phyloP scores from a whole-genome alignment of 352 stramenopile species.

The Halophytophthora batemanensis region DNA sequence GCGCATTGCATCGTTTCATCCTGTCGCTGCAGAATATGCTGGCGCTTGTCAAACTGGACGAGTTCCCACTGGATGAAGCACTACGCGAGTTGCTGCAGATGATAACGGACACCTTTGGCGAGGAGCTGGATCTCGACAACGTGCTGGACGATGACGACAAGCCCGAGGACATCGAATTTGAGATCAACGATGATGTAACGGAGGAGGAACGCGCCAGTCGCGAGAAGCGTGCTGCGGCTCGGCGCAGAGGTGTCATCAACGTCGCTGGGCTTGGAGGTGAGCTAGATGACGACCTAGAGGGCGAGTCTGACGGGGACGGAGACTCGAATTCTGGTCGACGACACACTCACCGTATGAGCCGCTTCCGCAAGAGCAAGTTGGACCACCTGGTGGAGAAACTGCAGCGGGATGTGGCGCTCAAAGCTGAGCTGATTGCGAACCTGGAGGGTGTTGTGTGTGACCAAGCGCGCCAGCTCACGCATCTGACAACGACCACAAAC shows the following conservation, averaged over 20 bases:
- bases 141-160: constrained; percentile 68
- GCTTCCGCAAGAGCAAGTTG: constrained; percentile 65
- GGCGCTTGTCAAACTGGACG: constrained; percentile 66
- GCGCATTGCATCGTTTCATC: constrained; percentile 53
- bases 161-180: constrained; percentile 53
- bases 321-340: constrained; percentile 2
- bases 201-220: constrained; percentile 31
- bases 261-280: constrained; percentile 3
- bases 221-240: constrained; percentile 13
- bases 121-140: constrained; percentile 40
- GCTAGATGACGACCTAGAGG: constrained; percentile 8
- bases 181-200: constrained; percentile 53
- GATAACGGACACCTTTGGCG: constrained; percentile 54
- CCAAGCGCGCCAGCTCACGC: constrained; percentile 43
- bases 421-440: constrained; percentile 40
- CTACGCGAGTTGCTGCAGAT: constrained; percentile 67
- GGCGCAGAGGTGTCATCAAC: constrained; percentile 20
- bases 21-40: constrained; percentile 64
- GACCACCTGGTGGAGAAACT: constrained; percentile 61
- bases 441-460: constrained; percentile 56
- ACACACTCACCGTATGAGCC: constrained; percentile 55
- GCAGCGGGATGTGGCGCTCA: constrained; percentile 43
- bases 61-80: constrained; percentile 76
- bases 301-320: constrained; percentile 5
- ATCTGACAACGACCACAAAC: constrained; percentile 38